These are phyloP conservation scores for Allantophomopsis lycopodina DNA, from an alignment of 2,329 filamentous ascomycete species.

Conservation along the genomic window DNA sequence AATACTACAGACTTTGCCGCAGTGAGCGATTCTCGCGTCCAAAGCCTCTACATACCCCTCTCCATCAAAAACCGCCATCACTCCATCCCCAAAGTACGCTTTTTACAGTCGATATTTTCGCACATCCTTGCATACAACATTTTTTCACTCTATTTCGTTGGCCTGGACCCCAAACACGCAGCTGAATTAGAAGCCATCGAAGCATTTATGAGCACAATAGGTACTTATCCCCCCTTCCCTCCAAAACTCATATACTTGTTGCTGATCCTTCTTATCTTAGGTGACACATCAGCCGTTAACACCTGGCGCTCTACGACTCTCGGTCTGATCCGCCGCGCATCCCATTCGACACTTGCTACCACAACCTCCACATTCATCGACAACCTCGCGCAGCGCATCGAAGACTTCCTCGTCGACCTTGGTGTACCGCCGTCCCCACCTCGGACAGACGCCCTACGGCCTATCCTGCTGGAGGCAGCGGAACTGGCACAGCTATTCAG, in stretches of 20 bases:
- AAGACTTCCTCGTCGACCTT: too few relatives aligned
- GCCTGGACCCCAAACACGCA: constrained; percentile 39
- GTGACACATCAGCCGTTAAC: too few relatives aligned
- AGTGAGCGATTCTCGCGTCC: constrained; percentile 9
- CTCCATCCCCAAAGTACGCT: constrained; percentile 34
- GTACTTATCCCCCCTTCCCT: too few relatives aligned
- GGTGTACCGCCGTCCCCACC: too few relatives aligned
- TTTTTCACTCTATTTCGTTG: constrained; percentile 50
- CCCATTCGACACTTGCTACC: constrained; percentile 27
- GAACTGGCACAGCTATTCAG: constrained; percentile 41
- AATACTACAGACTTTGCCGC: constrained; percentile 26
- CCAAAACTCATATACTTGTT: too few relatives aligned
- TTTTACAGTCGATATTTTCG: constrained; percentile 49
- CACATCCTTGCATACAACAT: constrained; percentile 44
- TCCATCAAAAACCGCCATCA: not conserved
- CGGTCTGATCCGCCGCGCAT: constrained; percentile 40
- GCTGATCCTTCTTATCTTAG: too few relatives aligned
- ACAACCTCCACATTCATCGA: constrained; percentile 30
- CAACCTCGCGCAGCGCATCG: not conserved
- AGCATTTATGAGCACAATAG: too few relatives aligned
- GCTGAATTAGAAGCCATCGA: constrained; percentile 24
- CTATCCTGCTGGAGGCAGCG: constrained; percentile 36
- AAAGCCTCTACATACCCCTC: not conserved
- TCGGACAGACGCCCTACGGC: constrained; percentile 23
- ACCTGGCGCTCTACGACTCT: constrained; percentile 51